Percentiles rank a stretch among this genome's conserved stretches.
These are phyloP conservation scores for Fusarium albosuccineum DNA, from an alignment of 2,329 filamentous ascomycete species.

Conservation along the genomic window DNA sequence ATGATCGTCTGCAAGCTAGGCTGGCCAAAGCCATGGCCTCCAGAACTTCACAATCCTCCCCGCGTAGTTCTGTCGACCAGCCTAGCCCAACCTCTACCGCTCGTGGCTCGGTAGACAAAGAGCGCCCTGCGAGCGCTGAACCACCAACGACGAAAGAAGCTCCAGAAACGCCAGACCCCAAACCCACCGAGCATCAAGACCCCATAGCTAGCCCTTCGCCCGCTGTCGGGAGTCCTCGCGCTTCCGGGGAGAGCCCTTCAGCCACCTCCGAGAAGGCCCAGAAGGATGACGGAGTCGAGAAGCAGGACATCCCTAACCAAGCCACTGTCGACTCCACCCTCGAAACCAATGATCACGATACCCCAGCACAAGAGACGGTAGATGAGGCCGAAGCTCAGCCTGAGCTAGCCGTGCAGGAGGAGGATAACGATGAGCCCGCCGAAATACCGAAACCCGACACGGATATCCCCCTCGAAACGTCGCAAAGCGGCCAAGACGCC, in stretches of 20 bases:
- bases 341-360: conserved; percentile 4
- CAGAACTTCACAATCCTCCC: conserved; percentile 62
- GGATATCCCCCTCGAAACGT: background rate
- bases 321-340: conserved; percentile 23
- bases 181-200: conserved; percentile 22
- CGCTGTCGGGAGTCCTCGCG: conserved; percentile 3
- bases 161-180: conserved; percentile 23
- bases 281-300: conserved; percentile 8
- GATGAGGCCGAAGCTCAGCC: background rate
- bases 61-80: conserved; percentile 55
- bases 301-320: conserved; percentile 6
- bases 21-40: conserved; percentile 88
- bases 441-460: conserved; percentile 8
- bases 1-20: conserved; percentile 89
- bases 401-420: conserved; percentile 8
- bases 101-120: conserved; percentile 47
- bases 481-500: conserved; percentile 35
- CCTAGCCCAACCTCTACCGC: conserved; percentile 47
- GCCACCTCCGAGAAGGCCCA: conserved; percentile 7
- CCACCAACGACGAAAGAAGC: conserved; percentile 27
- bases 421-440: conserved; percentile 1
- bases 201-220: conserved; percentile 13
- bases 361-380: conserved; percentile 6
- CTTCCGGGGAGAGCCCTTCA: conserved; percentile 1
- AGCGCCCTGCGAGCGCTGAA: conserved; percentile 36